These are phyloP conservation scores for Tylopilus rubrobrunneus DNA, from an alignment of 768 basidiomycete genomes.

Conservation along the genomic window DNA sequence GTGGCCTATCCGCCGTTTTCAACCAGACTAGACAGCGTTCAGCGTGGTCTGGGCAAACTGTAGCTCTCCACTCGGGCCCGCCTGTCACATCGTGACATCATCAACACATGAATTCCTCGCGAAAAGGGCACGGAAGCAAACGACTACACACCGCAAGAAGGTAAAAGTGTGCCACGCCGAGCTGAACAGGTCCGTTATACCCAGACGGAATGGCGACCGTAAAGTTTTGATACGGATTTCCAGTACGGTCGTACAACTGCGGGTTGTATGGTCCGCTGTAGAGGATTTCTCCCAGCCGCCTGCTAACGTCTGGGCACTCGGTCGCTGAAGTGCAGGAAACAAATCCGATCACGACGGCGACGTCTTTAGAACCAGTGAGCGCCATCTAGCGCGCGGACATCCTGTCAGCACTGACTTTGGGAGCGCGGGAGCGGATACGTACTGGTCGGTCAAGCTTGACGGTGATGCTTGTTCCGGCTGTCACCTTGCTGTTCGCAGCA, in stretches of 20 bases:
- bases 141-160: conserved; percentile 3
- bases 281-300: conserved; percentile 4
- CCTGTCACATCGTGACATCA: background rate
- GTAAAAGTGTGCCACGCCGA: conserved; percentile 6
- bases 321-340: background rate
- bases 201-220: conserved; percentile 5
- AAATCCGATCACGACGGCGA: conserved; percentile 10
- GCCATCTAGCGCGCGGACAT: background rate
- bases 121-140: background rate
- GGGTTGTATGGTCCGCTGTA: background rate
- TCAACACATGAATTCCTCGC: background rate
- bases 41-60: background rate
- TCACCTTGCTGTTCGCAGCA: conserved; percentile 27
- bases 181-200: background rate
- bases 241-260: background rate
- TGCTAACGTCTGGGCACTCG: background rate
- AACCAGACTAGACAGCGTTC: background rate
- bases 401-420: background rate
- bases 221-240: conserved; percentile 1
- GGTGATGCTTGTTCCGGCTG: conserved; percentile 33
- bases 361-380: background rate
- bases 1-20: background rate
- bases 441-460: conserved; percentile 44
- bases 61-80: background rate
- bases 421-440: conserved; percentile 11